These are phyloP conservation scores for Mortierella sp. DNA, from an alignment of 371 early-diverging fungal species.

Conservation along the genomic window DNA sequence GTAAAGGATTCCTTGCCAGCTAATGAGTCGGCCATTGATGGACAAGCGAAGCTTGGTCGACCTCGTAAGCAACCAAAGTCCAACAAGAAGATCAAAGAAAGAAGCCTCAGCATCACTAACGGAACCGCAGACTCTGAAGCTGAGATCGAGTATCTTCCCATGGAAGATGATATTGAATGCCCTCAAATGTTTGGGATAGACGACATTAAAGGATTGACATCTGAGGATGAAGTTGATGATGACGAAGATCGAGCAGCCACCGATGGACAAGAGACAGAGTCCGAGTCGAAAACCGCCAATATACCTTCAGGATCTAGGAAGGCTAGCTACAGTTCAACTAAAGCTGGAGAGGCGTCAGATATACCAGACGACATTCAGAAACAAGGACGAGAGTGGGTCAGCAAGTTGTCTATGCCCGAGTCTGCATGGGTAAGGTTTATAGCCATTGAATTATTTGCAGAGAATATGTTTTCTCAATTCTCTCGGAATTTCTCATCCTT, in stretches of 20 bases:
- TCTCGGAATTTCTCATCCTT: background rate
- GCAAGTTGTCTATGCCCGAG: slow-evolving; percentile 31
- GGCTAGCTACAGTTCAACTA: slow-evolving; percentile 6
- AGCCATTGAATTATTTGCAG: no score
- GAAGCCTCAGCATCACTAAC: background rate
- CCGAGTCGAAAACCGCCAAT: background rate
- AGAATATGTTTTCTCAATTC: background rate
- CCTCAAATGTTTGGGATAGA: slow-evolving; percentile 44
- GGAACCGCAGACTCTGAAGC: slow-evolving; percentile 19
- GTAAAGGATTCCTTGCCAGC: background rate
- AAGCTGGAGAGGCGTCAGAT: slow-evolving; percentile 14
- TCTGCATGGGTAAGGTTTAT: slow-evolving; percentile 37
- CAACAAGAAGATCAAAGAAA: background rate
- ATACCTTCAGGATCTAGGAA: background rate
- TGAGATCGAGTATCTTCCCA: slow-evolving; percentile 28
- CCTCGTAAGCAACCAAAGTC: background rate
- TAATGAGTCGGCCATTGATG: slow-evolving; percentile 1
- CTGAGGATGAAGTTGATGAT: slow-evolving; percentile 19
- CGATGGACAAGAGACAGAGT: slow-evolving; percentile 3
- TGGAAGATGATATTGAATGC: slow-evolving; percentile 43
- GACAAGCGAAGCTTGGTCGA: background rate
- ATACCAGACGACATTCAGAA: slow-evolving; percentile 37
- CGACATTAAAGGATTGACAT: slow-evolving; percentile 9
- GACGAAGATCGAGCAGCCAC: no score
- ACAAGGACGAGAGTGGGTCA: slow-evolving; percentile 51